Base-by-base conservation (phyloP, 1,139 yeast species). In the Casaregolazyma lundiana region DNA sequence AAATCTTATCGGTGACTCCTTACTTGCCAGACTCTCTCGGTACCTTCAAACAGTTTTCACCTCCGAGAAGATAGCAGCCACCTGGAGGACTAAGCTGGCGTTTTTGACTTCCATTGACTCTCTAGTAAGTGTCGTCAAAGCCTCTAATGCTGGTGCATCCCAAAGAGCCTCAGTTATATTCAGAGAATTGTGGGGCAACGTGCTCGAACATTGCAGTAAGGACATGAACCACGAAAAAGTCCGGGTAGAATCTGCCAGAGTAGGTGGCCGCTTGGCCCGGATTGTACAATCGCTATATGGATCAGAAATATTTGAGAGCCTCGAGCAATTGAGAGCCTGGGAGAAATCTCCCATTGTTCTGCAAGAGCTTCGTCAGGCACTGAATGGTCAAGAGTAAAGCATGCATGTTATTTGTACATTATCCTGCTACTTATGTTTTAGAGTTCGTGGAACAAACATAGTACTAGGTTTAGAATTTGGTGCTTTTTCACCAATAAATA, bases 171-270 rank as follows among this genome's bases (percentile, higher is more conserved):
- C 44, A 2, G 37, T 36, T 15, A 17, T 35, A 7, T 42, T 71
- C 39, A 35, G 43, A 7, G 35, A 48, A 1, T 43, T 62, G 3
- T 74, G 77, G 73, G 44, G 47, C 2, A 44, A 46, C 0, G 43
- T 66, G 2, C 57, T 59, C 26, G 38, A 41, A 2, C 49, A 57
- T 5, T 75, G 80, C 56, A 67, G 76, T 13, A 57, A 58, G 5
- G 68, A 68, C 34, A 73, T 73, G 38, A 75, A 76, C 40, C 76
- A 82, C 47, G 94, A 85, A 56, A 76, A 74, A 53, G 87, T 84
- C 1, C 74, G 82, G 50, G 64, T 82, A 18, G 81, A 79, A 45
- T 62, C 73, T 21, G 68, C 71, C 51, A 62, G 69, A 35, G 62
- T 69, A 15, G 77, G 68, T 1, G 61, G 59, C 2, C 49, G 56